Conservation (phyloP, 2,329 filamentous ascomycete species). For the Calonectria henricotiae region DNA sequence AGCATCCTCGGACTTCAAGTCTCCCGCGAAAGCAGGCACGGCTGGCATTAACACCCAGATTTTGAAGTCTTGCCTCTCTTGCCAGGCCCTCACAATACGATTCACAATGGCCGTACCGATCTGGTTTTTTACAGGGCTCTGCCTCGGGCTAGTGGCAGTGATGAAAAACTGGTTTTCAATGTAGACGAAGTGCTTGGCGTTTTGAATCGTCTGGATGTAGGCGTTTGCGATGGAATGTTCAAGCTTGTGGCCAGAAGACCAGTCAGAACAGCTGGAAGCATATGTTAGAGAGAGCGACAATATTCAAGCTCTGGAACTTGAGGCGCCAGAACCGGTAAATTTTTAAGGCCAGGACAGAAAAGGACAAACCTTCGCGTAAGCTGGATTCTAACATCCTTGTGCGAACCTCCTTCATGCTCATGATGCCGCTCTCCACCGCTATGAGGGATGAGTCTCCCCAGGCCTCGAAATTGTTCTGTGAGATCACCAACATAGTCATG, state of each 20-base stretch:
- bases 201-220: constrained; percentile 81
- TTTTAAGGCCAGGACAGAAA: too few species aligned
- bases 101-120: constrained; percentile 86
- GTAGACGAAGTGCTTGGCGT: constrained; percentile 82
- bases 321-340: background rate
- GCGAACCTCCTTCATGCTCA: constrained; percentile 32
- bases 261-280: constrained; percentile 62
- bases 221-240: constrained; percentile 90
- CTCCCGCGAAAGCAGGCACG: constrained; percentile 87
- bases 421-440: constrained; percentile 50
- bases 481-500: constrained; percentile 61
- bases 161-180: constrained; percentile 93
- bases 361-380: constrained; percentile 65
- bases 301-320: background rate
- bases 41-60: constrained; percentile 85
- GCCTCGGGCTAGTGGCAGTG: constrained; percentile 80
- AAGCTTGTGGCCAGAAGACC: constrained; percentile 68
- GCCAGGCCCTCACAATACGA: constrained; percentile 80
- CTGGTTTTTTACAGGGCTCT: constrained; percentile 82
- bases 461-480: constrained; percentile 62
- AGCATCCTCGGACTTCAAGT: constrained; percentile 80
- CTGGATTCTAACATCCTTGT: constrained; percentile 63
- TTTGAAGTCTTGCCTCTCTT: constrained; percentile 78
- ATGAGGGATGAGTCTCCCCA: constrained; percentile 60
- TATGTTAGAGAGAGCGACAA: constrained; percentile 21